Evolutionary conservation across 164 flowering plant species (phyloP).

Genomic region (Nymphaea colorata): DNA sequence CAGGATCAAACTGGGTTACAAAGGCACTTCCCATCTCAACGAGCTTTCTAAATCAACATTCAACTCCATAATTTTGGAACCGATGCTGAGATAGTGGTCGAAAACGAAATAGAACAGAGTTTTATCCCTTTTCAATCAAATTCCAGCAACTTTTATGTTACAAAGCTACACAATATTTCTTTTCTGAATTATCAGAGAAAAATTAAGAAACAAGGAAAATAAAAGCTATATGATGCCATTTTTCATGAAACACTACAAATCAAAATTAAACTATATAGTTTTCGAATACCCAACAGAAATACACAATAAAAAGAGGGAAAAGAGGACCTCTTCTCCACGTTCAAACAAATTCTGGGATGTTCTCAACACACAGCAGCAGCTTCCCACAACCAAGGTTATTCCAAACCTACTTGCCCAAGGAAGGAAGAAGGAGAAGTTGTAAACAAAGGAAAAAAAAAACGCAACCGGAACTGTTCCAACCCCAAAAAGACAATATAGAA

Average conservation of each 20-base stretch:
- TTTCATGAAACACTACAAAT: neutral
- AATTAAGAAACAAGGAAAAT: neutral
- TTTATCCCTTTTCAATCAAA: no score
- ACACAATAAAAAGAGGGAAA: slow-evolving; percentile 1
- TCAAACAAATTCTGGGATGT: neutral
- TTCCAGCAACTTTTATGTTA: neutral
- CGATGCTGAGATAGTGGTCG: no score
- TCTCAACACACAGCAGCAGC: slow-evolving; percentile 1
- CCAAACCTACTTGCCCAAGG: neutral
- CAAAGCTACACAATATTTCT: no score
- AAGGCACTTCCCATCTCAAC: no score
- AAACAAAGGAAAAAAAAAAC: neutral
- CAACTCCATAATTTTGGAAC: neutral
- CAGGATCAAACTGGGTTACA: no score
- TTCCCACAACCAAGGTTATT: neutral
- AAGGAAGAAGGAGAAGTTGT: no score
- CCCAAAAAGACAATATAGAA: slow-evolving; percentile 1
- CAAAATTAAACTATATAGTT: slow-evolving; percentile 8
- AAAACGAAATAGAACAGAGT: no score
- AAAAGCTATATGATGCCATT: neutral
- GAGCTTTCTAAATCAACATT: neutral
- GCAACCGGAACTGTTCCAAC: neutral
- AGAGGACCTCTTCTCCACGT: slow-evolving; percentile 3
- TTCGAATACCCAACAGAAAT: slow-evolving; percentile 4
- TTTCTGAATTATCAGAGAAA: neutral